A percentile compares a stretch with the other conserved stretches of the same genome.
Evolutionary conservation across 176 grass and related monocot species (phyloP).

Genomic region (Cenchrus americanus): DNA sequence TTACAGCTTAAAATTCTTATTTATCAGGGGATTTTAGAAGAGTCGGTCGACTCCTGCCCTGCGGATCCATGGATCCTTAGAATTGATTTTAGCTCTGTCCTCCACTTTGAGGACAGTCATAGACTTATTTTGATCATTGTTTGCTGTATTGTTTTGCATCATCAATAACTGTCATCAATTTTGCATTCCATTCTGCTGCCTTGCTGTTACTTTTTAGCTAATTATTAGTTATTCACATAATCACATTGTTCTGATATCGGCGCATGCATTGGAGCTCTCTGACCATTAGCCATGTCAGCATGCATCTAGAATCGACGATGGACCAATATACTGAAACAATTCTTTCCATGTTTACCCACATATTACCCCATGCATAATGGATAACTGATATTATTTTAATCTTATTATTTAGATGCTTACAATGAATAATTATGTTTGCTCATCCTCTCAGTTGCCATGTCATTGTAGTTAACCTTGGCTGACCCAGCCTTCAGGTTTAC

Average conservation of each 20-base stretch:
- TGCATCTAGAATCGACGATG: too few relatives aligned
- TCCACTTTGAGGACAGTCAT: background rate
- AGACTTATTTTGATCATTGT: background rate
- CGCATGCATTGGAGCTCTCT: background rate
- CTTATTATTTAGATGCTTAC: background rate
- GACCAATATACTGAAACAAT: background rate
- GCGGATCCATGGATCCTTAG: background rate
- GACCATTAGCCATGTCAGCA: background rate
- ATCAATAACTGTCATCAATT: slow-evolving; percentile 10
- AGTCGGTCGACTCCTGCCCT: too few relatives aligned
- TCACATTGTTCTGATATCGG: background rate
- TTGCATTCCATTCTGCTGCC: background rate
- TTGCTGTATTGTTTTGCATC: background rate
- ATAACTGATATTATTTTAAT: background rate
- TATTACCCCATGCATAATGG: background rate
- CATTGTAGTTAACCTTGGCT: background rate
- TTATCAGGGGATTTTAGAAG: background rate
- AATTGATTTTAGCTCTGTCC: background rate
- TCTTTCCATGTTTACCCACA: background rate
- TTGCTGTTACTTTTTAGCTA: background rate
- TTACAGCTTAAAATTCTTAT: background rate
- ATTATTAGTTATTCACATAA: background rate
- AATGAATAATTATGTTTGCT: too few relatives aligned
- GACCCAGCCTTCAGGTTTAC: too few relatives aligned
- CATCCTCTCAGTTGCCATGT: background rate